A percentile compares a stretch with the other conserved stretches of the same genome.
These are phyloP conservation scores for Pneumocystis oryctolagi DNA, from an alignment of 1,139 yeast species.

Conservation along the genomic window DNA sequence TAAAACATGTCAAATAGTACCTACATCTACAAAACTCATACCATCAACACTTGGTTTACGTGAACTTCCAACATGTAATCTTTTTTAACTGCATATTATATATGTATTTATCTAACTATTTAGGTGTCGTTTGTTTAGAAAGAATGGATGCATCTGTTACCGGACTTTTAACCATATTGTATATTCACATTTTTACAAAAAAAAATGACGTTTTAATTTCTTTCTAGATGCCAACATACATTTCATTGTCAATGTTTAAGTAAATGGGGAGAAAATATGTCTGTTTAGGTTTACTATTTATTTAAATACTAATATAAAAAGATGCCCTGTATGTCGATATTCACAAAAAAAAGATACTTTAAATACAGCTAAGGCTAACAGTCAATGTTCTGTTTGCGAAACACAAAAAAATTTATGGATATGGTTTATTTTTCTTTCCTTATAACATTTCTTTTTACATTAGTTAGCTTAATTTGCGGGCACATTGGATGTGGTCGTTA, in stretches of 20 bases:
- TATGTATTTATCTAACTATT: background rate
- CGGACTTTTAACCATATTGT: slow-evolving; percentile 68
- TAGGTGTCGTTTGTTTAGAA: slow-evolving; percentile 69
- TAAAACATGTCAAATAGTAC: slow-evolving; percentile 8
- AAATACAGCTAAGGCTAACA: slow-evolving; percentile 12
- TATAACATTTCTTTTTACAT: background rate
- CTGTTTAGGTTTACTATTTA: background rate
- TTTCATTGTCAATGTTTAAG: slow-evolving; percentile 82
- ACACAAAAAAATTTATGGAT: slow-evolving; percentile 69
- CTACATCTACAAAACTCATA: slow-evolving; percentile 15
- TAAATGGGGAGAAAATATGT: slow-evolving; percentile 62
- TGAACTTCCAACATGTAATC: slow-evolving; percentile 68
- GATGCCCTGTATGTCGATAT: slow-evolving; percentile 79
- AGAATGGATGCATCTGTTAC: slow-evolving; percentile 71
- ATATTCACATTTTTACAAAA: background rate
- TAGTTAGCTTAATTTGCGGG: slow-evolving; percentile 59
- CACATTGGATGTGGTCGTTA: slow-evolving; percentile 82
- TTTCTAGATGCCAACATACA: slow-evolving; percentile 57
- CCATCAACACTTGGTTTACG: slow-evolving; percentile 26
- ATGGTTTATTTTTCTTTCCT: slow-evolving; percentile 19
- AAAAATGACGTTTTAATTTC: background rate
- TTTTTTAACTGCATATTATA: background rate
- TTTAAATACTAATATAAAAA: background rate
- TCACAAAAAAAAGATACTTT: slow-evolving; percentile 31
- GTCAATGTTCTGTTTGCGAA: slow-evolving; percentile 38